Base-by-base conservation (phyloP, 768 basidiomycete genomes). In the Daedaleopsis sinensis region DNA sequence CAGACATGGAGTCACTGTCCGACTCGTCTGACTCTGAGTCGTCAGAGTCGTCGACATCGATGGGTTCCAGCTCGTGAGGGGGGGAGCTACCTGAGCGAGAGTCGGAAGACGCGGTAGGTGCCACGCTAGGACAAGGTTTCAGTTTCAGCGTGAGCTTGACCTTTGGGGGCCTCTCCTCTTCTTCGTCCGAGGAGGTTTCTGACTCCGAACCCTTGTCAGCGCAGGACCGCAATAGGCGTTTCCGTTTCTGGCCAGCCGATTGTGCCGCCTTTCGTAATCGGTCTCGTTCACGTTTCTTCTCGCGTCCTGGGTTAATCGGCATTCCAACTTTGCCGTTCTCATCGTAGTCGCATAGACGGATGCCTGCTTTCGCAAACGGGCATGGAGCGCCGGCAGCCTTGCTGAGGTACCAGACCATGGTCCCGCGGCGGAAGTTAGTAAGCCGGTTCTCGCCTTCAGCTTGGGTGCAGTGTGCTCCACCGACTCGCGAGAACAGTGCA, bases 391-490 rank as follows among this genome's bases (percentile, higher is more conserved):
- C 91, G 10, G 89, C 85, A 18, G 88, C 88, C 65, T 84, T 83
- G 70, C 85, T 86, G 60, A 93, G 80, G 72, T 91, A 93, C 89
- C 89, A 93, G 16, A 93, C 89, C 68, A 84, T 84, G 47, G 90
- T 93, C 35, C 91, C 91, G 38, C 86, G 82, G 58, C 90, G 81
- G 69, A 91, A 93, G 72, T 90, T 90, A 19, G 90, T 91, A 42
- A 80, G 64, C 37, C 88, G 79, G 57, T 70, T 72, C 38, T 74
- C 54, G 73, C 6, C 49, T 62, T 59, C 59, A 49, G 65, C 72
- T 52, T 77, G 73, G 55, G 74, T 75, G 65, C 83, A 80, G 66
- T 69, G 67, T 3, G 89, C 87, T 51, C 90, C 90, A 65, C 90
- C 90, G 16, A 82, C 79, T 53, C 81, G 85, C 2, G 89, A 91